Percentiles rank a stretch among this genome's conserved stretches.
Evolutionary conservation across 2,329 filamentous ascomycete species (phyloP).

Genomic region (Xylariaceae sp.): DNA sequence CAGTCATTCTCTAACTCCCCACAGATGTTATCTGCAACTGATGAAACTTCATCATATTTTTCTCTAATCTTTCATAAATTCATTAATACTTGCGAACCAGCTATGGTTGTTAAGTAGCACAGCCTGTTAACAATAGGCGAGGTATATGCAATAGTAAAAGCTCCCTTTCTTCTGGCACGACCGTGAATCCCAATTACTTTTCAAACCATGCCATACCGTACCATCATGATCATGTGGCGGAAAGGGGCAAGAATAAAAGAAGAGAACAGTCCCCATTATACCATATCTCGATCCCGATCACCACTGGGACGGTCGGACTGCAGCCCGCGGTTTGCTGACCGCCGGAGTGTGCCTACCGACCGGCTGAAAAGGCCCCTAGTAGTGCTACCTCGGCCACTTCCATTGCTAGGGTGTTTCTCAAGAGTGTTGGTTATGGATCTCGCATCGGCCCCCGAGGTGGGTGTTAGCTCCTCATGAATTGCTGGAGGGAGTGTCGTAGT

Average conservation of each 20-base stretch:
- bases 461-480: constrained; percentile 26
- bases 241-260: neutral
- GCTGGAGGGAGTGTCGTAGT: constrained; percentile 22
- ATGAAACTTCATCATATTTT: too few relatives aligned
- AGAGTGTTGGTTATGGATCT: constrained; percentile 20
- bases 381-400: constrained; percentile 16
- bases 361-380: constrained; percentile 21
- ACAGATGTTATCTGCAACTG: too few relatives aligned
- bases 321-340: constrained; percentile 10
- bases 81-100: too few relatives aligned
- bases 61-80: too few relatives aligned
- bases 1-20: too few relatives aligned
- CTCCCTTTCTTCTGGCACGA: too few relatives aligned
- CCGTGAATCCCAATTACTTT: too few relatives aligned
- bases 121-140: too few relatives aligned
- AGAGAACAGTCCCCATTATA: constrained; percentile 9
- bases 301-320: constrained; percentile 7
- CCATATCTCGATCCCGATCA: constrained; percentile 23
- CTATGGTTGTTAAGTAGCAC: too few relatives aligned
- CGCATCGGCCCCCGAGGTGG: constrained; percentile 28
- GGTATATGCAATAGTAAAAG: too few relatives aligned
- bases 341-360: constrained; percentile 21
- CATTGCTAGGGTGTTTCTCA: constrained; percentile 20
- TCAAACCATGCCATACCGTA: too few relatives aligned
- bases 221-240: neutral